Conservation (phyloP, 108 stramenopile species). For the Seminavis robusta region DNA sequence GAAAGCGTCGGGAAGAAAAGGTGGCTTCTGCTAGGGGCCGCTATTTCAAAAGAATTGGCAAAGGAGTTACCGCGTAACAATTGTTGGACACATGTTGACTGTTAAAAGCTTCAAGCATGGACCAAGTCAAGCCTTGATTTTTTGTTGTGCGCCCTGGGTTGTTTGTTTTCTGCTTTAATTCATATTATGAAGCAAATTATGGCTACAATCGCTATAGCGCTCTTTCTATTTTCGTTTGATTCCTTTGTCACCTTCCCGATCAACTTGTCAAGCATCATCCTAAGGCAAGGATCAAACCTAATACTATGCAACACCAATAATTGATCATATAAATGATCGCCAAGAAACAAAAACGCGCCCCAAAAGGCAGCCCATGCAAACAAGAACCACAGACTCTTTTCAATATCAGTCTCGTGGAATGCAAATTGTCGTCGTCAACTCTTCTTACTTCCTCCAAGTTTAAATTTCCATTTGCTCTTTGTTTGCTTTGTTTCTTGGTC, state of each 20-base stretch:
- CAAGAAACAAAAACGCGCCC: background rate
- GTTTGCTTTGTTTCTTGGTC: background rate
- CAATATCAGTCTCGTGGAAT: background rate
- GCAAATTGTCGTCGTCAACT: background rate
- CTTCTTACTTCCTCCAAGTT: background rate
- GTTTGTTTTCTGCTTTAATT: too few species aligned
- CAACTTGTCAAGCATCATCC: too few species aligned
- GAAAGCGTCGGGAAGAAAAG: slow-evolving; percentile 32
- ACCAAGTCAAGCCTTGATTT: too few species aligned
- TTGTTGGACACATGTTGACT: background rate
- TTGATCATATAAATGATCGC: background rate
- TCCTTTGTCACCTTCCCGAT: background rate
- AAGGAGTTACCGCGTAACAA: background rate
- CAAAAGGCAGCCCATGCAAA: background rate
- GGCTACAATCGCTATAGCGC: background rate
- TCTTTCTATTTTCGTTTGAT: background rate
- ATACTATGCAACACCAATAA: too few species aligned
- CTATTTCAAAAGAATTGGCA: slow-evolving; percentile 35
- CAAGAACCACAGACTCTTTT: background rate
- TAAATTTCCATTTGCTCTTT: background rate
- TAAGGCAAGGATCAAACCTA: too few species aligned
- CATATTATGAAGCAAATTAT: background rate
- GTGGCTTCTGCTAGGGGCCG: slow-evolving; percentile 34
- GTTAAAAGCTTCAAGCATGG: background rate
- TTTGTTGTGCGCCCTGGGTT: too few species aligned